Conservation (phyloP, 2,329 filamentous ascomycete genomes). For the Sclerotinia nivalis region DNA sequence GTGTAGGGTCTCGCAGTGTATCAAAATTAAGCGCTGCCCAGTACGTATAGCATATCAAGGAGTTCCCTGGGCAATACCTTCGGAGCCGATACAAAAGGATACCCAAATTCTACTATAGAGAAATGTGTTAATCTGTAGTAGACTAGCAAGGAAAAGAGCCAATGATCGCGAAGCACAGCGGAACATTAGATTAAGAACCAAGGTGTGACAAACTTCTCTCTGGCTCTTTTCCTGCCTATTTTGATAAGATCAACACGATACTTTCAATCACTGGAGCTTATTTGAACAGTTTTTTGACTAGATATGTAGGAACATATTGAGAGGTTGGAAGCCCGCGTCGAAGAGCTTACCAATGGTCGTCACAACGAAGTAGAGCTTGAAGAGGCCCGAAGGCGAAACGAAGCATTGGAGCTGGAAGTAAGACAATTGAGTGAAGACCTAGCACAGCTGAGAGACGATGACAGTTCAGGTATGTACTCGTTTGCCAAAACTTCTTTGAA, state of each 20-base stretch:
- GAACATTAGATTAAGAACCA: constrained; percentile 50
- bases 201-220: constrained; percentile 9
- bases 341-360: constrained; percentile 61
- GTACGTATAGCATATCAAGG: constrained; percentile 11
- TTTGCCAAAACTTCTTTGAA: not conserved
- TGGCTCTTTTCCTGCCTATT: not conserved
- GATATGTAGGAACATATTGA: constrained; percentile 67
- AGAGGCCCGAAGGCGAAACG: constrained; percentile 54
- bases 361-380: constrained; percentile 49
- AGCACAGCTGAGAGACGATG: constrained; percentile 23
- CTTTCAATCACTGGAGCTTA: not conserved
- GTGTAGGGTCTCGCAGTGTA: constrained; percentile 68
- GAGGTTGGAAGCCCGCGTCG: constrained; percentile 70
- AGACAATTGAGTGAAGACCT: constrained; percentile 33
- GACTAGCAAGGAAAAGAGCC: constrained; percentile 84
- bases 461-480: constrained; percentile 23
- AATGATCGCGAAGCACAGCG: constrained; percentile 91
- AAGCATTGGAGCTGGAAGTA: constrained; percentile 56
- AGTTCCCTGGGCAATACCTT: not conserved
- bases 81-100: not conserved
- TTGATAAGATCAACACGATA: not conserved
- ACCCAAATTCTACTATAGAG: not conserved
- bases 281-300: not conserved
- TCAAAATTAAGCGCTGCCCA: constrained; percentile 61
- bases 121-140: constrained; percentile 64